Evolutionary conservation across 345 rosid species (phyloP), one percentile per base, ranked within the genome.

Genomic region (Eucalyptus brandiana): DNA sequence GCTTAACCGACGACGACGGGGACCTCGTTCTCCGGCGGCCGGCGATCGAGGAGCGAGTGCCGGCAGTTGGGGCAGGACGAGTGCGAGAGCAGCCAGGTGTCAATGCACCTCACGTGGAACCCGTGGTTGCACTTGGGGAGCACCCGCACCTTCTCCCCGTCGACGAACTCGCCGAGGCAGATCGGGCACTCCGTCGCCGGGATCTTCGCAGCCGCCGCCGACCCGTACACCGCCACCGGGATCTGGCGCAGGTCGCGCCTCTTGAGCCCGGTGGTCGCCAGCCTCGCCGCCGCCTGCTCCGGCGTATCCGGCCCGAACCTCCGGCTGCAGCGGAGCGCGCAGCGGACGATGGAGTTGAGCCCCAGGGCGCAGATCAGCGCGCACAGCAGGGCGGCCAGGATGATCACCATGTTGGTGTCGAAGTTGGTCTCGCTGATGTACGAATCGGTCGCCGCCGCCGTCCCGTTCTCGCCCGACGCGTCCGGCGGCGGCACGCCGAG

Each of bases 41-140:
- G 88, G 53, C 21, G 48, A 10, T 92, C 91, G 12, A 92, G 89
- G 88, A 91, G 88, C 44, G 91, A 90, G 87, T 92, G 90, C 47
- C 92, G 90, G 69, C 92, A 92, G 51, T 87, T 90, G 34, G 93
- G 93, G 87, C 93, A 92, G 45, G 93, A 92, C 6, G 93, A 92
- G 90, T 89, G 92, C 11, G 92, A 89, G 67, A 50, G 58, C 28
- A 92, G 88, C 93, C 93, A 92, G 8, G 76, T 86, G 86, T 92
- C 93, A 18, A 92, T 92, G 53, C 93, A 92, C 69, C 89, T 88
- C 32, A 91, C 89, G 50, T 91, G 93, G 89, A 92, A 92, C 42
- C 92, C 90, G 85, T 89, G 93, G 58, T 87, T 89, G 80, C 93
- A 92, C 87, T 88, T 91, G 65, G 93, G 93, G 62, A 92, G 91